phyloP scores from a whole-genome alignment of 805 yeast species.

The Ogataea corticis region DNA sequence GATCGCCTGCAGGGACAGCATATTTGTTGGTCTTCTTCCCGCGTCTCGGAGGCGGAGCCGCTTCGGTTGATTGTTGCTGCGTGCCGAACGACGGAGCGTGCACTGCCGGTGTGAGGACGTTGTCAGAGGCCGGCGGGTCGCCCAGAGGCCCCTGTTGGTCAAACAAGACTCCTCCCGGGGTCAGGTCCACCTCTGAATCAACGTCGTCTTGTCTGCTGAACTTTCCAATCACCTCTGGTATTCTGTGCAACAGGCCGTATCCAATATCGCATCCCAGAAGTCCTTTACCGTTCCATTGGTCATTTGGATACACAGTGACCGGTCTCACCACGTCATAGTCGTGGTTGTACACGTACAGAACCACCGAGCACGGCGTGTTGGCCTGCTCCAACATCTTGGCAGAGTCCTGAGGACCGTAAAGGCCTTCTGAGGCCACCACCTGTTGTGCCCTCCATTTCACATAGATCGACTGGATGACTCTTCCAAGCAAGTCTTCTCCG shows the following conservation, averaged over 20 bases:
- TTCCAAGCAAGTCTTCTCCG: slow-evolving; percentile 77
- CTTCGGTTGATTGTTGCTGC: slow-evolving; percentile 1
- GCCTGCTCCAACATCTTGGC: slow-evolving; percentile 1
- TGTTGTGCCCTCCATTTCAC: slow-evolving; percentile 28
- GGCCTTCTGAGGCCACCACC: slow-evolving; percentile 5
- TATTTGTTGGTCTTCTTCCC: slow-evolving; percentile 17
- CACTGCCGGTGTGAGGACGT: slow-evolving; percentile 22
- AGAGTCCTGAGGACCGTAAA: slow-evolving; percentile 33
- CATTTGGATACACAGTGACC: slow-evolving; percentile 72
- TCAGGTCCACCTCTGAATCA: slow-evolving; percentile 21
- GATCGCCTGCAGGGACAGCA: slow-evolving; percentile 24
- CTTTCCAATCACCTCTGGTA: slow-evolving; percentile 64
- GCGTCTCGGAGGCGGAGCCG: slow-evolving; percentile 18
- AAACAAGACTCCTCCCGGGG: slow-evolving; percentile 29
- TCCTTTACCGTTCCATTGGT: slow-evolving; percentile 82
- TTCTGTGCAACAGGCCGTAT: slow-evolving; percentile 75
- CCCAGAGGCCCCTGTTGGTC: slow-evolving; percentile 3
- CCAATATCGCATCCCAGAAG: slow-evolving; percentile 94
- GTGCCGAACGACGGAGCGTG: slow-evolving; percentile 27
- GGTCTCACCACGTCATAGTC: slow-evolving; percentile 86
- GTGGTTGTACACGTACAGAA: slow-evolving; percentile 80
- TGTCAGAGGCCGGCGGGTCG: slow-evolving; percentile 13
- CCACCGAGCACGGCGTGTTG: slow-evolving; percentile 37
- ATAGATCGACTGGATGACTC: slow-evolving; percentile 60
- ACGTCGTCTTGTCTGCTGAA: slow-evolving; percentile 26